A percentile compares a stretch with the other conserved stretches of the same genome.
phyloP scores from a whole-genome alignment of 2,329 filamentous ascomycete genomes.

The Pestalotiopsis sp. region DNA sequence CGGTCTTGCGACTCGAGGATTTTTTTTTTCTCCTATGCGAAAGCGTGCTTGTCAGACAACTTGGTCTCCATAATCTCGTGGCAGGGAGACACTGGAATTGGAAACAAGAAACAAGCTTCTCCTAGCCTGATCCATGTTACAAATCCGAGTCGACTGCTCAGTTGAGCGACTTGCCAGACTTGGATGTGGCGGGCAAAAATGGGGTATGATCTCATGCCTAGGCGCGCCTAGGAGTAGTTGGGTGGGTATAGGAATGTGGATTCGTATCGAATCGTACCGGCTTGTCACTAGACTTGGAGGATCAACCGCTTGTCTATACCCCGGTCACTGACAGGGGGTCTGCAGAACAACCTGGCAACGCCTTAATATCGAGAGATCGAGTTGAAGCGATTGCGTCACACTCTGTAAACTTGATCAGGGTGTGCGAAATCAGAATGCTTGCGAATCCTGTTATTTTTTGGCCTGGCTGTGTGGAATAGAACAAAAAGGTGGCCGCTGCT shows the following conservation, averaged over 20 bases:
- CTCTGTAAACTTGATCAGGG: neutral
- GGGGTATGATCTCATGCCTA: slow-evolving; percentile 11
- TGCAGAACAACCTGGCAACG: neutral
- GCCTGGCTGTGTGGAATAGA: slow-evolving; percentile 6
- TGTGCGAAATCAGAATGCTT: neutral
- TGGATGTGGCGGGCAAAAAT: neutral
- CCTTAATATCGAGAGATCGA: neutral
- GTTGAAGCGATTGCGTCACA: slow-evolving; percentile 10
- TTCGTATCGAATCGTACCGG: slow-evolving; percentile 1
- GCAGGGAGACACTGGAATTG: neutral
- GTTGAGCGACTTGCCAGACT: neutral
- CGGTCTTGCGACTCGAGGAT: neutral
- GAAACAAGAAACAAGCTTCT: slow-evolving; percentile 1
- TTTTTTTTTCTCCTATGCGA: no score
- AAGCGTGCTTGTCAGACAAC: neutral
- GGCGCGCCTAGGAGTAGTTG: neutral
- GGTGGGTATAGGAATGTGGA: neutral
- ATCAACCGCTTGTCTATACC: neutral
- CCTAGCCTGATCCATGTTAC: neutral
- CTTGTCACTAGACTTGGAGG: slow-evolving; percentile 1
- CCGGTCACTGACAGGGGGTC: neutral
- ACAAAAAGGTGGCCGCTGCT: neutral
- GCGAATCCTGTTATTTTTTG: neutral
- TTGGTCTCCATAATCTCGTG: neutral
- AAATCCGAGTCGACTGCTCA: neutral